Evolutionary conservation across 108 stramenopile genomes (phyloP), one percentile per base, ranked within the genome.

Genomic region (Discostella stelligeroides): DNA sequence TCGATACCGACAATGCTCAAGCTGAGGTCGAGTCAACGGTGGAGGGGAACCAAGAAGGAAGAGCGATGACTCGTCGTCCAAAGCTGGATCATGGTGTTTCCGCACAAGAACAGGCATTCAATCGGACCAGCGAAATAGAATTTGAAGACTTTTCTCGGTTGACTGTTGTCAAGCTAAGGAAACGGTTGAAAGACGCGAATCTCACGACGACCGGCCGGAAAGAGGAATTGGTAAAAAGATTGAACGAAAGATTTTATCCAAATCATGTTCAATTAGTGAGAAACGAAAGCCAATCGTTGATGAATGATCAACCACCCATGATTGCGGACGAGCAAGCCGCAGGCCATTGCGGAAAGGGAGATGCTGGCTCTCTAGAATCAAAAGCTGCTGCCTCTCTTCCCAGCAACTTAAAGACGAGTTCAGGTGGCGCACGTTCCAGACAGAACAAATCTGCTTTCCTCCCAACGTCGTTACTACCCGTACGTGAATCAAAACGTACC

Each of bases 341-440:
- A 7, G 48, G 23, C 48, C 20, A 18, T 49, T 18, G 23, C 23
- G 48, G 5, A 6, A 12, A 53, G 23, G 15, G 23, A n/a, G 21
- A 25, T 25, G 18, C 7, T 25, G 24, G 24, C 49, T 15, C 24
- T 24, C 37, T 38, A 17, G 13, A 56, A 56, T 37, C 55, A 14
- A 34, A 56, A 54, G 53, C 53, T 61, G 60, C 60, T 14, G n/a
- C n/a, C 34, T 47, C 61, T 28, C 2, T 21, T 42, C 9, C 41
- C 37, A 24, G 2, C 59, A 56, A 56, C 1, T 9, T 20, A 62
- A 14, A 62, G 12, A 1, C 38, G 24, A 25, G 7, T 60, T 62
- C 61, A 25, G 41, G n/a, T 9, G 43, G 45, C 59, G 28, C 18
- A 28, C 14, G 18, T 60, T 45, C 42, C 60, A 43, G 9, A 13